Conservation (phyloP, 176 grass and related monocot species). For the Hordeum marinum region DNA sequence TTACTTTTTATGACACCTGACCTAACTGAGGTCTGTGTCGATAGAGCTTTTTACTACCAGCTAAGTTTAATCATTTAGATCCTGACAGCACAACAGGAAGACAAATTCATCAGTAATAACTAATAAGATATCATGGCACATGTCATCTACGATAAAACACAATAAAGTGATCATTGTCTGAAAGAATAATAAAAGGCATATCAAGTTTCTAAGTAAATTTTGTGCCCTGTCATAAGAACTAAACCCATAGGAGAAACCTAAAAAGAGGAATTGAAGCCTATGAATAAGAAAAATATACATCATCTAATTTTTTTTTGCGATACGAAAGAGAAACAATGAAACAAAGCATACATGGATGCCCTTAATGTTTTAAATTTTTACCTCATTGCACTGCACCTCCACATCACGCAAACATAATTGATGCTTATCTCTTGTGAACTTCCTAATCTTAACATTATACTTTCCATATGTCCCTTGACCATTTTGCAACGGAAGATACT, state of each 20-base stretch:
- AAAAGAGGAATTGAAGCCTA: background rate
- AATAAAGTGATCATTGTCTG: background rate
- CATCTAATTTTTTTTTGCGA: background rate
- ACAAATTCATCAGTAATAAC: background rate
- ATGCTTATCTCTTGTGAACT: slow-evolving; percentile 34
- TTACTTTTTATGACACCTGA: background rate
- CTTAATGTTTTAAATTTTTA: slow-evolving; percentile 21
- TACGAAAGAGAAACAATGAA: background rate
- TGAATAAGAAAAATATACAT: background rate
- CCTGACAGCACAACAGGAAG: background rate
- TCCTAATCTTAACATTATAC: slow-evolving; percentile 48
- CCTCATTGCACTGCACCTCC: slow-evolving; percentile 58
- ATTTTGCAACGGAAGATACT: slow-evolving; percentile 63
- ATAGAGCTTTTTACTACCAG: background rate
- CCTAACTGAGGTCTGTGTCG: background rate
- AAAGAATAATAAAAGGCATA: background rate
- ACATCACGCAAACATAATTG: slow-evolving; percentile 67
- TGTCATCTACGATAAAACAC: background rate
- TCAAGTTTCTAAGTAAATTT: background rate
- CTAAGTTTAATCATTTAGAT: slow-evolving; percentile 8
- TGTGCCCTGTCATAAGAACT: background rate
- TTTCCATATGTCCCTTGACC: slow-evolving; percentile 58
- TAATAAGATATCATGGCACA: background rate
- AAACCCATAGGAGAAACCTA: background rate
- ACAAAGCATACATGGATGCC: slow-evolving; percentile 5